Evolutionary conservation across 192 early-diverging fungal genomes (phyloP).

Genomic region (Coemansia javaensis): DNA sequence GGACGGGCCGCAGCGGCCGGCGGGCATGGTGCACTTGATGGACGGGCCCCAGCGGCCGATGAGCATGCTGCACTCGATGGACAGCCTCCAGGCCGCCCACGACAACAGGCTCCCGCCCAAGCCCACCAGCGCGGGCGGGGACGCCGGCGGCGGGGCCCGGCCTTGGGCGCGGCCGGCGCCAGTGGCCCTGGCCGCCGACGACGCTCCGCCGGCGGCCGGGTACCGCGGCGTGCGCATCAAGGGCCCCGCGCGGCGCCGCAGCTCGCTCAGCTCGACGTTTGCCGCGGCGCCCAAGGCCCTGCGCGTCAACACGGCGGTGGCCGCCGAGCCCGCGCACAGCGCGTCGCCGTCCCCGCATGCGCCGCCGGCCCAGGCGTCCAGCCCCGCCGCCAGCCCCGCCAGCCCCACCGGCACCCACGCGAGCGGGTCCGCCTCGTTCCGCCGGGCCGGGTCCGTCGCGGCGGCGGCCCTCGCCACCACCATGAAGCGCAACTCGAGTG

Average conservation of each 20-base stretch:
- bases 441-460: conserved; percentile 17
- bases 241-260: conserved; percentile 15
- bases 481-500: conserved; percentile 28
- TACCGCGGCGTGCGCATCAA: conserved; percentile 38
- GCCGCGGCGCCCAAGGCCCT: conserved; percentile 6
- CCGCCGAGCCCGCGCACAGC: background rate
- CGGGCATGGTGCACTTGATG: conserved; percentile 11
- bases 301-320: conserved; percentile 4
- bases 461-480: conserved; percentile 1
- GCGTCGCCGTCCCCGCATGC: conserved; percentile 10
- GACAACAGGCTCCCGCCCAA: no score
- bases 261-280: conserved; percentile 30
- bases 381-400: conserved; percentile 12
- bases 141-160: no score
- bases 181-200: background rate
- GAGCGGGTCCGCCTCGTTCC: conserved; percentile 3
- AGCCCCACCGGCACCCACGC: conserved; percentile 17
- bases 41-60: conserved; percentile 3
- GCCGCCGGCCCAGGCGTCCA: conserved; percentile 5
- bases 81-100: conserved; percentile 23
- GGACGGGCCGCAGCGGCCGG: background rate
- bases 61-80: conserved; percentile 28
- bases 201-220: background rate
- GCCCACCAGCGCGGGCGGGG: no score
- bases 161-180: background rate